Percentiles rank a stretch among this genome's conserved stretches.
phyloP scores from a whole-genome alignment of 176 grass and related monocot genomes.

The Cenchrus americanus region DNA sequence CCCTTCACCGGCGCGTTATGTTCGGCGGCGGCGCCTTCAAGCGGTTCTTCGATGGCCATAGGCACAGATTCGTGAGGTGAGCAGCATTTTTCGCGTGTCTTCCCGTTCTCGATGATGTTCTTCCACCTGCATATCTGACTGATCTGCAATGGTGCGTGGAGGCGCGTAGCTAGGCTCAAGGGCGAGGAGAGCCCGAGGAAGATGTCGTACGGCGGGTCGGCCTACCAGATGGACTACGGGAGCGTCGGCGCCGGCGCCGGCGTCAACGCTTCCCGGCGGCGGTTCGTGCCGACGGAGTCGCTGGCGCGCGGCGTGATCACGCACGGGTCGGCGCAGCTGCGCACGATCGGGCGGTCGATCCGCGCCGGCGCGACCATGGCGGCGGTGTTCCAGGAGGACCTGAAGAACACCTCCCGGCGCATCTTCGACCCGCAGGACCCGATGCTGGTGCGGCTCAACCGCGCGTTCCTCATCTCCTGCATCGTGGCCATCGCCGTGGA shows the following conservation, averaged over 20 bases:
- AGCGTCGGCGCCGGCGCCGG: constrained; percentile 21
- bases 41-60: constrained; percentile 50
- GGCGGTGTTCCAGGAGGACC: constrained; percentile 89
- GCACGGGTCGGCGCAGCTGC: constrained; percentile 67
- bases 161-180: background rate
- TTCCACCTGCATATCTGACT: background rate
- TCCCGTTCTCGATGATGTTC: background rate
- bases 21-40: constrained; percentile 53
- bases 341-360: constrained; percentile 73
- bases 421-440: constrained; percentile 93
- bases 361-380: constrained; percentile 75
- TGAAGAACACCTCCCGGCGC: constrained; percentile 62
- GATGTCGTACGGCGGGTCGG: constrained; percentile 47
- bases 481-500: constrained; percentile 80
- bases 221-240: constrained; percentile 37
- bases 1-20: constrained; percentile 35
- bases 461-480: constrained; percentile 70
- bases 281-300: constrained; percentile 29
- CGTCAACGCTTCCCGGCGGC: constrained; percentile 23
- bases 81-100: background rate
- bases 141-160: background rate
- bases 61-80: constrained; percentile 55
- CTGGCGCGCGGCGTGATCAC: constrained; percentile 59
- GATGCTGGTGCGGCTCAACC: constrained; percentile 62
- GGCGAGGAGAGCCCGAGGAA: constrained; percentile 18